Evolutionary conservation across 148 eudicot species (phyloP).

Genomic region (Chenopodium berlandieri): DNA sequence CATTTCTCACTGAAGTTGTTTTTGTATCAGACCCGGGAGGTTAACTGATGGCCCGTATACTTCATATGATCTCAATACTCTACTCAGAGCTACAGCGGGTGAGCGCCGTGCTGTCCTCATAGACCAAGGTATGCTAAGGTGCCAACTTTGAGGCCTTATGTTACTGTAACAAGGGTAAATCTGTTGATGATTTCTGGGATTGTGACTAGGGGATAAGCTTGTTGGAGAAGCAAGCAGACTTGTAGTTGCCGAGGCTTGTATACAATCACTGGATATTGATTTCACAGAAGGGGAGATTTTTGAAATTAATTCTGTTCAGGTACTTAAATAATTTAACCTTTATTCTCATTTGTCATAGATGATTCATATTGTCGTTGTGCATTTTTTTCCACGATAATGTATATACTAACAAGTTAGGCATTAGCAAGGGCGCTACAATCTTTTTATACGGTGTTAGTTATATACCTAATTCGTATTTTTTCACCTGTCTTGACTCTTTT

Average conservation of each 20-base stretch:
- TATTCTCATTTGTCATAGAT: not conserved
- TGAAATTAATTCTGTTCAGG: conserved; percentile 85
- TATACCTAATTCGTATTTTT: not conserved
- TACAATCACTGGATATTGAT: conserved; percentile 91
- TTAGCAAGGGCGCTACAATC: not conserved
- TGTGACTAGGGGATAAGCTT: conserved; percentile 76
- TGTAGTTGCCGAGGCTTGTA: conserved; percentile 96
- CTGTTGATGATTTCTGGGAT: conserved; percentile 1
- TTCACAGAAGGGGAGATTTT: conserved; percentile 74
- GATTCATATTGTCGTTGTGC: not conserved
- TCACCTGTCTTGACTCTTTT: not conserved
- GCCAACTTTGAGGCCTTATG: not conserved
- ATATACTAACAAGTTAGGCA: not conserved
- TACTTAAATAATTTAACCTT: conserved; percentile 14
- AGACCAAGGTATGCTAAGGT: conserved; percentile 64
- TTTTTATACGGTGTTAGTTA: not conserved
- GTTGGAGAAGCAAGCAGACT: conserved; percentile 96
- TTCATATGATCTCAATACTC: conserved; percentile 93
- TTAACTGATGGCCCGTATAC: conserved; percentile 98
- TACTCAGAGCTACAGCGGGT: conserved; percentile 91
- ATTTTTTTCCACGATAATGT: not conserved
- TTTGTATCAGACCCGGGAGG: conserved; percentile 66
- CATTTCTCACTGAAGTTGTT: conserved; percentile 7
- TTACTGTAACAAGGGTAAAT: not conserved
- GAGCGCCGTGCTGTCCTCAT: conserved; percentile 89